These are phyloP conservation scores for Arthrinium phaeospermum DNA, from an alignment of 2,329 filamentous ascomycete species.

Conservation along the genomic window DNA sequence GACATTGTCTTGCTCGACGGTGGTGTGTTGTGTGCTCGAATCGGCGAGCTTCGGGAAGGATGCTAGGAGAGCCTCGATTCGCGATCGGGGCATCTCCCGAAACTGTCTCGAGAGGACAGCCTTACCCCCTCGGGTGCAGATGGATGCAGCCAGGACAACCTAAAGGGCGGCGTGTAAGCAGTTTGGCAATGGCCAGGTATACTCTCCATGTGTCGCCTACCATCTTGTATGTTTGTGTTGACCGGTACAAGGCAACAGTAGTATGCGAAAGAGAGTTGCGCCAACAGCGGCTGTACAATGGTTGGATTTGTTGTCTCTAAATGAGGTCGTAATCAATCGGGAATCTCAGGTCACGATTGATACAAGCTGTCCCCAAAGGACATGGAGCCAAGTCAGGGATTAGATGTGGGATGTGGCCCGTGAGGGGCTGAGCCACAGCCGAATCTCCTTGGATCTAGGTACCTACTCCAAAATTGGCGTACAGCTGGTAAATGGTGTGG, in stretches of 20 bases:
- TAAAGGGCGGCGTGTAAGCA: slow-evolving; percentile 45
- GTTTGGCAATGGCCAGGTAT: neutral
- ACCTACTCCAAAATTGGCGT: neutral
- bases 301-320: slow-evolving; percentile 4
- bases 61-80: slow-evolving; percentile 94
- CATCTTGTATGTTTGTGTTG: slow-evolving; percentile 14
- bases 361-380: slow-evolving; percentile 16
- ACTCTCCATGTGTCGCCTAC: slow-evolving; percentile 2
- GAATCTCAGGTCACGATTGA: slow-evolving; percentile 12
- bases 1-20: slow-evolving; percentile 98
- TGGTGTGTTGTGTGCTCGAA: slow-evolving; percentile 95
- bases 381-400: slow-evolving; percentile 15
- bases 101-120: slow-evolving; percentile 98
- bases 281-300: slow-evolving; percentile 15
- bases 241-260: neutral
- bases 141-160: slow-evolving; percentile 98
- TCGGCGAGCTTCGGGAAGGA: slow-evolving; percentile 98
- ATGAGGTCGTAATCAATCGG: slow-evolving; percentile 1
- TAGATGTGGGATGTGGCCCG: slow-evolving; percentile 20
- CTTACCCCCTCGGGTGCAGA: slow-evolving; percentile 98
- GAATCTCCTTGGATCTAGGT: slow-evolving; percentile 15
- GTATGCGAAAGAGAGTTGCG: slow-evolving; percentile 4
- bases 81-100: slow-evolving; percentile 94
- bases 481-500: neutral
- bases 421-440: slow-evolving; percentile 18